Evolutionary conservation across 1,284 basidiomycete genomes (phyloP).

Genomic region (Xerocomus amazonicus): DNA sequence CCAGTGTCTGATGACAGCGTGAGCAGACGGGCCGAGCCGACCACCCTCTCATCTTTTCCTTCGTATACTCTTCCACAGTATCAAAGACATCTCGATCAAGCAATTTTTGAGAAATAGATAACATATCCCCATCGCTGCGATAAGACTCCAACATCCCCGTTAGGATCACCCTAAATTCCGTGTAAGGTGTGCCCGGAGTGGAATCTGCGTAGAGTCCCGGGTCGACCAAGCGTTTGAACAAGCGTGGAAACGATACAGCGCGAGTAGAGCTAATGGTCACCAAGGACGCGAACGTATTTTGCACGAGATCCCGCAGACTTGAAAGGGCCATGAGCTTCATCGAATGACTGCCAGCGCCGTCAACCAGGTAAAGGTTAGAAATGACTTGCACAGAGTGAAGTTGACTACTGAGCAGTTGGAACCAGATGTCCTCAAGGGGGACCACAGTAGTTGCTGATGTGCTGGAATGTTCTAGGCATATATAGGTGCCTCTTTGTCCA

Average conservation of each 20-base stretch:
- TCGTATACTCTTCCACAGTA: conserved; percentile 55
- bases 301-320: conserved; percentile 70
- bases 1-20: conserved; percentile 44
- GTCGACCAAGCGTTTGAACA: conserved; percentile 89
- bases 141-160: conserved; percentile 95
- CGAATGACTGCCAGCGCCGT: conserved; percentile 12
- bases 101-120: conserved; percentile 84
- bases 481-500: conserved; percentile 55
- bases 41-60: conserved; percentile 53
- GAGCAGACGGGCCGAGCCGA: conserved; percentile 43
- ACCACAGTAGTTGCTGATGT: conserved; percentile 39
- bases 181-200: conserved; percentile 69
- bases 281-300: conserved; percentile 81
- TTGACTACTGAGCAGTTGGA: conserved; percentile 76
- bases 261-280: conserved; percentile 81
- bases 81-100: conserved; percentile 82
- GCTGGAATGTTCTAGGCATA: conserved; percentile 68
- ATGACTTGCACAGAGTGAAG: conserved; percentile 76
- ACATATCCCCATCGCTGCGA: conserved; percentile 85
- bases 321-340: conserved; percentile 37
- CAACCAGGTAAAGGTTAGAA: conserved; percentile 36
- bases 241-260: conserved; percentile 84
- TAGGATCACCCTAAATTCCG: conserved; percentile 88
- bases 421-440: conserved; percentile 87
- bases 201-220: conserved; percentile 47